These are phyloP conservation scores for Gossypium trilobum DNA, from an alignment of 441 rosid genomes.

Conservation along the genomic window DNA sequence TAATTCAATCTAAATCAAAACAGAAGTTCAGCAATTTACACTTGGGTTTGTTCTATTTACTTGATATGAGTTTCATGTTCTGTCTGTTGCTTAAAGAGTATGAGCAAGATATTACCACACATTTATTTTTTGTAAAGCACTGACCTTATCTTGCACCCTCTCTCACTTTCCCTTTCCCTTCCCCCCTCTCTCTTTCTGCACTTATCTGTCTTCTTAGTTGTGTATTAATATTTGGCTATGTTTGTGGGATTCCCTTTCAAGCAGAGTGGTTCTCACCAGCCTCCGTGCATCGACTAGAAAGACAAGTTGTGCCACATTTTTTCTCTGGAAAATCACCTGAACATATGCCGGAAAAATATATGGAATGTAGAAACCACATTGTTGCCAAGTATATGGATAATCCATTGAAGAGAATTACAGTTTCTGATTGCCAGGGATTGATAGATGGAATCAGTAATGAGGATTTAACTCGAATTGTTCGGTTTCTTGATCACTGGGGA, in stretches of 20 bases:
- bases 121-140: neutral
- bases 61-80: neutral
- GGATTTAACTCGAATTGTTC: conserved; percentile 67
- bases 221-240: neutral
- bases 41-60: neutral
- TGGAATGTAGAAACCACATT: conserved; percentile 75
- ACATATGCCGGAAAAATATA: conserved; percentile 69
- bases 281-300: conserved; percentile 71
- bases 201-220: neutral
- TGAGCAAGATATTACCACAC: neutral
- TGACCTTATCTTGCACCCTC: neutral
- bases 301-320: conserved; percentile 92
- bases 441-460: conserved; percentile 49
- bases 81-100: neutral
- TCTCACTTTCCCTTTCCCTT: no score
- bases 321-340: conserved; percentile 84
- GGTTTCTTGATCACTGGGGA: conserved; percentile 98
- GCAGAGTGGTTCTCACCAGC: conserved; percentile 90
- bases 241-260: conserved; percentile 13
- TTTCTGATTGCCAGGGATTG: conserved; percentile 63
- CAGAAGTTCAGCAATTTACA: conserved; percentile 1
- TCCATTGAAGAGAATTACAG: conserved; percentile 57
- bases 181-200: neutral
- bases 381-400: conserved; percentile 72
- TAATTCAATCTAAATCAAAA: neutral